phyloP scores from a whole-genome alignment of 371 early-diverging fungal species.

The Apophysomyces trapeziformis region DNA sequence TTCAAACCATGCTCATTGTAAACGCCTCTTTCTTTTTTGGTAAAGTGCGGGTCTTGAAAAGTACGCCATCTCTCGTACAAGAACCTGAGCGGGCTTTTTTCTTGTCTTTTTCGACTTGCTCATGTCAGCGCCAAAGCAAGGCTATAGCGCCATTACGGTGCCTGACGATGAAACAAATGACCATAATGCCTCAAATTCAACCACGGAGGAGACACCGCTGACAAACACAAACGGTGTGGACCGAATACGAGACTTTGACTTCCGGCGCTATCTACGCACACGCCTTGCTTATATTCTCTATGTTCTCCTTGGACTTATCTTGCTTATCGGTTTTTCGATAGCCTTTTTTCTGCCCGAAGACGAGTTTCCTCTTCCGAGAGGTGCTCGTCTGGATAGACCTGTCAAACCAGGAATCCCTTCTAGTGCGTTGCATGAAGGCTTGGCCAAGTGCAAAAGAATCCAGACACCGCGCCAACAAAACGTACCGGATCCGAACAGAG shows the following conservation, averaged over 20 bases:
- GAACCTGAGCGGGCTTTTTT: neutral
- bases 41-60: no score
- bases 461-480: conserved; percentile 14
- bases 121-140: conserved; percentile 24
- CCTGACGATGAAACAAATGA: conserved; percentile 17
- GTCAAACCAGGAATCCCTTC: conserved; percentile 29
- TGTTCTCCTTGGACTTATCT: conserved; percentile 10
- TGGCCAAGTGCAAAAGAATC: conserved; percentile 21
- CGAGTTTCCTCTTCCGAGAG: neutral
- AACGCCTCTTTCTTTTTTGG: no score
- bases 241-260: conserved; percentile 21
- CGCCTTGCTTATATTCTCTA: conserved; percentile 19
- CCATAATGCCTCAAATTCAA: conserved; percentile 6
- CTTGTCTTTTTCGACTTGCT: neutral
- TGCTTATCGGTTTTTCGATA: conserved; percentile 12
- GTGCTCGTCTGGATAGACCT: neutral
- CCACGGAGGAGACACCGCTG: conserved; percentile 12
- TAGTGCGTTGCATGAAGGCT: conserved; percentile 23
- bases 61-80: no score
- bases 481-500: conserved; percentile 1
- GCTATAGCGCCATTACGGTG: conserved; percentile 26
- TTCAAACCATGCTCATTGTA: no score
- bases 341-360: conserved; percentile 14
- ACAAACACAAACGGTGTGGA: neutral
- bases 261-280: conserved; percentile 13